Conservation (phyloP, 2,329 filamentous ascomycete species). For the Fusarium sororula region DNA sequence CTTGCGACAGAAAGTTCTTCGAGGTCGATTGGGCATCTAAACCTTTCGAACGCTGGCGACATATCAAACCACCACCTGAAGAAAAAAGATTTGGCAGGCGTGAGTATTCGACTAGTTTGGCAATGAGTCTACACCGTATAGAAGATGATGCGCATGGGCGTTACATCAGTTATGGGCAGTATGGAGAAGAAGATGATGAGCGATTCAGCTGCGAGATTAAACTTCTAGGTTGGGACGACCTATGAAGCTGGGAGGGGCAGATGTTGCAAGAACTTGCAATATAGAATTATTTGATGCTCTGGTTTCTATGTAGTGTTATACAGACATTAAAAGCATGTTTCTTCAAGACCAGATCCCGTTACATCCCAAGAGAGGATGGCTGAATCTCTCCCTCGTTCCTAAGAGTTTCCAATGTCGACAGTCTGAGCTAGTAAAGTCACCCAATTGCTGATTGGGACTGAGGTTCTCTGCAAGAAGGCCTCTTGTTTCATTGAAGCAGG, state of each 20-base stretch:
- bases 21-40: rapidly evolving
- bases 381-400: not conserved
- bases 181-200: not conserved
- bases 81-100: no score
- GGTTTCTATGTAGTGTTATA: no score
- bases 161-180: not conserved
- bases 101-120: not conserved
- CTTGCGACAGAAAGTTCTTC: not conserved
- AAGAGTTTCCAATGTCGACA: not conserved
- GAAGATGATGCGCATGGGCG: rapidly evolving
- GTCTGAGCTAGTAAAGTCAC: not conserved
- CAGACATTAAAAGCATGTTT: no score
- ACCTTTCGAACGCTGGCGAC: not conserved
- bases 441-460: not conserved
- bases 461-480: rapidly evolving
- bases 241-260: not conserved
- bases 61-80: not conserved
- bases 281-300: no score
- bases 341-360: no score
- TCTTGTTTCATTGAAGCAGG: not conserved
- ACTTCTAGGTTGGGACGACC: not conserved
- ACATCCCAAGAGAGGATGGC: no score
- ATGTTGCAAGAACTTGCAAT: not conserved
- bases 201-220: not conserved
- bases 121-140: rapidly evolving